Conservation (phyloP, 257 asterid genomes). For the Dorcoceras hygrometricum region DNA sequence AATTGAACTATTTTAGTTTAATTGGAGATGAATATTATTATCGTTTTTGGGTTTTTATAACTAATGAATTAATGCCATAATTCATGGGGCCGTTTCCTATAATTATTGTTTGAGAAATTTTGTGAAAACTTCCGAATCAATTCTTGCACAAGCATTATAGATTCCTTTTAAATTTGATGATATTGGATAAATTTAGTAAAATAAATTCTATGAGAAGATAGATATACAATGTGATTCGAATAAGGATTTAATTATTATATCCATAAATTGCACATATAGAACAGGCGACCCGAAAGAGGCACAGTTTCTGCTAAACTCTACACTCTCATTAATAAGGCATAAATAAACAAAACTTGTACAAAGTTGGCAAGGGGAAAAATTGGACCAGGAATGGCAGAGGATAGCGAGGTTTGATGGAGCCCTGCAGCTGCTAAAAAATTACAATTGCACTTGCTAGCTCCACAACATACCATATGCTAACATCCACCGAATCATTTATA, state of each 20-base stretch:
- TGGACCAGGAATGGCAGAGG: slow-evolving; percentile 18
- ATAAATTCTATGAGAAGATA: too few relatives aligned
- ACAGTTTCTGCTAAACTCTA: slow-evolving; percentile 25
- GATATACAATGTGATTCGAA: too few relatives aligned
- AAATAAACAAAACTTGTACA: slow-evolving; percentile 29
- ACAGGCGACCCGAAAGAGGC: slow-evolving; percentile 19
- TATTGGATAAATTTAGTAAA: too few relatives aligned
- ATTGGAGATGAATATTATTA: not conserved
- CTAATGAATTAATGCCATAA: too few relatives aligned
- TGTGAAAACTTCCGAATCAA: too few relatives aligned
- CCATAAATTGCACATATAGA: slow-evolving; percentile 28
- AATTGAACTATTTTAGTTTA: not conserved
- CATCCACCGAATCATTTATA: slow-evolving; percentile 6
- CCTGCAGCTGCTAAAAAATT: slow-evolving; percentile 38
- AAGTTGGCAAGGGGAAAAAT: slow-evolving; percentile 26
- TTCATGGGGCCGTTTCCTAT: too few relatives aligned
- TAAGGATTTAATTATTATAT: too few relatives aligned
- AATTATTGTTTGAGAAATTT: too few relatives aligned
- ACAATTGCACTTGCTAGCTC: slow-evolving; percentile 49
- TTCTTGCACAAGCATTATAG: too few relatives aligned
- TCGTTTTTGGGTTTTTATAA: not conserved
- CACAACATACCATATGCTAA: slow-evolving; percentile 22
- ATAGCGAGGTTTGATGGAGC: slow-evolving; percentile 30
- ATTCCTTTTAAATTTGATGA: too few relatives aligned
- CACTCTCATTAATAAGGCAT: slow-evolving; percentile 17